Conservation (phyloP, 129 eudicot species). For the Mikania micrantha region DNA sequence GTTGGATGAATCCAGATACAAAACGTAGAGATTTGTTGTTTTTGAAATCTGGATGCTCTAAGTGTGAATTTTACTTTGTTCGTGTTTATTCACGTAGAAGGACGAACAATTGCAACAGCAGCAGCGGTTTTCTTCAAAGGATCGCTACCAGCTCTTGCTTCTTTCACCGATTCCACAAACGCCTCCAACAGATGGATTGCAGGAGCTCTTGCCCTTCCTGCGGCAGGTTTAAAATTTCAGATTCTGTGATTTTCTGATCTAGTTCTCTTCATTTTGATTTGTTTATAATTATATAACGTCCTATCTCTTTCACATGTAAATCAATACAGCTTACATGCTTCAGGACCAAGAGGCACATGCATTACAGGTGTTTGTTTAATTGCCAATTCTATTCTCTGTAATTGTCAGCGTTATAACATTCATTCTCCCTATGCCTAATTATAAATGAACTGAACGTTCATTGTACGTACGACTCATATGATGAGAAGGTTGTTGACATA, state of each 20-base stretch:
- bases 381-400: background rate
- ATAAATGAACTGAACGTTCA: too few species aligned
- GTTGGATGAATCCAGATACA: background rate
- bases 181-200: conserved; percentile 56
- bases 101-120: conserved; percentile 62
- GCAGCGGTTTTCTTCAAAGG: conserved; percentile 62
- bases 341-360: conserved; percentile 92
- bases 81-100: conserved; percentile 32
- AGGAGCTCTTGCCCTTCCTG: conserved; percentile 80
- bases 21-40: background rate
- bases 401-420: background rate
- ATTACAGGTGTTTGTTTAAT: conserved; percentile 47
- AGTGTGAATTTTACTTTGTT: background rate
- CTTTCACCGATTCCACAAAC: conserved; percentile 45
- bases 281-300: background rate
- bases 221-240: conserved; percentile 54
- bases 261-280: background rate
- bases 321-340: conserved; percentile 69
- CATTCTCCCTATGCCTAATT: background rate
- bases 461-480: too few species aligned
- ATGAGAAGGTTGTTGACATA: too few species aligned
- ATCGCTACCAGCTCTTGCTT: conserved; percentile 44
- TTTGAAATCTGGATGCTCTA: background rate
- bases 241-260: background rate
- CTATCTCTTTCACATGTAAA: conserved; percentile 1